Conservation (phyloP, 2,329 filamentous ascomycete genomes). For the Aspergillus amoenus region DNA sequence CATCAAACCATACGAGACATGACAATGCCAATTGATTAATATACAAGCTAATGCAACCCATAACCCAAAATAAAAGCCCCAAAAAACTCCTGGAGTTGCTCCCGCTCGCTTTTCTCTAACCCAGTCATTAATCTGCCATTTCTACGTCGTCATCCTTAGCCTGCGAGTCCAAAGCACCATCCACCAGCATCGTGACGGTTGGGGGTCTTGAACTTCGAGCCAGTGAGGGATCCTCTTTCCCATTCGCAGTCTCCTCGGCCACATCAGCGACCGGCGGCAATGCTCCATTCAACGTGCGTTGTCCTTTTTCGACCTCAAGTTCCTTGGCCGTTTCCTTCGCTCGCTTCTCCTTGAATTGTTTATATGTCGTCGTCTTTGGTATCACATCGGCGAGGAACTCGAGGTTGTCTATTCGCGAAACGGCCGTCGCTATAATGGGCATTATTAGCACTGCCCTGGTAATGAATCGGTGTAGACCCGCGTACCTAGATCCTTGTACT, state of each 20-base stretch:
- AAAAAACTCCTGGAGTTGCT: neutral
- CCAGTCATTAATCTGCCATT: conserved; percentile 50
- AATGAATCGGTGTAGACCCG: neutral
- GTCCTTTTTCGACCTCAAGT: conserved; percentile 37
- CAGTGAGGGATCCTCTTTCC: conserved; percentile 16
- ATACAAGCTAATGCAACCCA: conserved; percentile 3
- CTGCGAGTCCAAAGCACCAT: conserved; percentile 51
- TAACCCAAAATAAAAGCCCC: conserved; percentile 13
- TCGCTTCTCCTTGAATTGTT: conserved; percentile 69
- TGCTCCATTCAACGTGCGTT: conserved; percentile 37
- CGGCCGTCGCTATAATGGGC: conserved; percentile 66
- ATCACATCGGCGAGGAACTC: conserved; percentile 93
- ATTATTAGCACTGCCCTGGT: conserved; percentile 8
- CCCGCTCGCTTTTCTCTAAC: neutral
- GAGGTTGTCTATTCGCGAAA: conserved; percentile 85
- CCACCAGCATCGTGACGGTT: conserved; percentile 54
- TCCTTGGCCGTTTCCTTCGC: conserved; percentile 37
- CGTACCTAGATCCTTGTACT: conserved; percentile 87
- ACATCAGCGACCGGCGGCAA: conserved; percentile 17
- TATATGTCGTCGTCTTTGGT: conserved; percentile 79
- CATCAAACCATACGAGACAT: neutral
- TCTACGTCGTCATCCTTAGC: conserved; percentile 48
- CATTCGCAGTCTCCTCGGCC: conserved; percentile 25
- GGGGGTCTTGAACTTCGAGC: conserved; percentile 33
- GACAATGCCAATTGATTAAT: neutral